A percentile compares a stretch with the other conserved stretches of the same genome.
These are phyloP conservation scores for Xylaria telfairii DNA, from an alignment of 495 filamentous ascomycete genomes.

Conservation along the genomic window DNA sequence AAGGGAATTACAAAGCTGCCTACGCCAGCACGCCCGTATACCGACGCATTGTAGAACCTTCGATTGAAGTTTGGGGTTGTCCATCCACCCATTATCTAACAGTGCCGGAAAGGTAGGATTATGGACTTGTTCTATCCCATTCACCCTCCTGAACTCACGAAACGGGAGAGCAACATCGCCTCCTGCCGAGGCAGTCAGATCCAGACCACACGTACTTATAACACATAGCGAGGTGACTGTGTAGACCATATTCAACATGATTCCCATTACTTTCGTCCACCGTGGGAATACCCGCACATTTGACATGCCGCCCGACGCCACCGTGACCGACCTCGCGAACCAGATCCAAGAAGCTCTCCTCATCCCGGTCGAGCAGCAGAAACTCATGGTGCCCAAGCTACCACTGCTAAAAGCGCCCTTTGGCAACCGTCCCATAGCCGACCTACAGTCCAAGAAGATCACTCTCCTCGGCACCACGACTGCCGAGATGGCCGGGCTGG, in stretches of 20 bases:
- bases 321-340: constrained; percentile 66
- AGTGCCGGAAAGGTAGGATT: constrained; percentile 23
- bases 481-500: constrained; percentile 57
- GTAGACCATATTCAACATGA: constrained; percentile 11
- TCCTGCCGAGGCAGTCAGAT: background rate
- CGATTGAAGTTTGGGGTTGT: constrained; percentile 7
- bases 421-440: constrained; percentile 49
- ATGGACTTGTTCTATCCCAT: background rate
- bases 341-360: constrained; percentile 60
- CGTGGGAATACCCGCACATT: constrained; percentile 58
- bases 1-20: constrained; percentile 40
- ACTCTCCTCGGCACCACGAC: constrained; percentile 66
- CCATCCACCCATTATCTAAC: background rate
- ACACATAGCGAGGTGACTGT: background rate
- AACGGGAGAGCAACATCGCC: background rate
- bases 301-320: constrained; percentile 52
- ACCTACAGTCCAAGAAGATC: constrained; percentile 63
- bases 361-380: constrained; percentile 74
- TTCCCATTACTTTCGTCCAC: constrained; percentile 61
- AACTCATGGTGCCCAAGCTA: constrained; percentile 73
- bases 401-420: constrained; percentile 69
- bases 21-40: background rate
- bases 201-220: background rate
- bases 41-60: constrained; percentile 38
- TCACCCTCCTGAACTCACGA: constrained; percentile 8